A percentile compares a stretch with the other conserved stretches of the same genome.
Evolutionary conservation across 2,329 filamentous ascomycete genomes (phyloP).

Genomic region (Trichophyton simii): DNA sequence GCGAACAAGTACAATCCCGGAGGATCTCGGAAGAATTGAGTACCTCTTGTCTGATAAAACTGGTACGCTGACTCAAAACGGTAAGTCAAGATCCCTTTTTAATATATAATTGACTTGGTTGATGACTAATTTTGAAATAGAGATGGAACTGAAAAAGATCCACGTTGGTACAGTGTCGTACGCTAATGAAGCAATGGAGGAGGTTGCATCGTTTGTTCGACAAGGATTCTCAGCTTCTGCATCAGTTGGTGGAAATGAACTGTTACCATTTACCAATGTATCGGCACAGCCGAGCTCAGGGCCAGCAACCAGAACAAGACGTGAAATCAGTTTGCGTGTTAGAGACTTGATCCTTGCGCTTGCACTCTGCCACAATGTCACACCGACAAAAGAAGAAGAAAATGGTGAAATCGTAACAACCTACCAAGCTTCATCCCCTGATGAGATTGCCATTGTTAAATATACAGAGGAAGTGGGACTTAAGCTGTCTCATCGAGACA

Average conservation of each 20-base stretch:
- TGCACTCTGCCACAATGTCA: constrained; percentile 93
- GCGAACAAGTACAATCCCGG: constrained; percentile 90
- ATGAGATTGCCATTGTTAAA: constrained; percentile 93
- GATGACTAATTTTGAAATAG: constrained; percentile 26
- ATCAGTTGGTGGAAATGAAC: constrained; percentile 50
- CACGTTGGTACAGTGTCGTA: constrained; percentile 97
- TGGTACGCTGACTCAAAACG: constrained; percentile 91
- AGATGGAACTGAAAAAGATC: constrained; percentile 98
- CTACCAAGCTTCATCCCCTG: constrained; percentile 93
- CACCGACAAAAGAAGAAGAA: constrained; percentile 74
- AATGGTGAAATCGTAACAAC: constrained; percentile 64
- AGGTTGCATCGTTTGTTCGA: constrained; percentile 72
- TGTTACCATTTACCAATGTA: constrained; percentile 48
- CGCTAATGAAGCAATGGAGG: constrained; percentile 97
- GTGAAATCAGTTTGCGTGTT: constrained; percentile 88
- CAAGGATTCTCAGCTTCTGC: constrained; percentile 59
- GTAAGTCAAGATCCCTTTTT: constrained; percentile 22
- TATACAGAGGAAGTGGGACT: constrained; percentile 92
- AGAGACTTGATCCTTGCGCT: constrained; percentile 85
- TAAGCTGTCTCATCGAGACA: constrained; percentile 70
- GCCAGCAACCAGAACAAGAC: constrained; percentile 65
- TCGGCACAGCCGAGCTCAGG: constrained; percentile 33
- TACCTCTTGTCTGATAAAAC: constrained; percentile 96
- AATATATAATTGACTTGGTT: neutral
- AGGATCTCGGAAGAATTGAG: constrained; percentile 89